phyloP scores from a whole-genome alignment of 306 rosid species.

The Rosa persica region DNA sequence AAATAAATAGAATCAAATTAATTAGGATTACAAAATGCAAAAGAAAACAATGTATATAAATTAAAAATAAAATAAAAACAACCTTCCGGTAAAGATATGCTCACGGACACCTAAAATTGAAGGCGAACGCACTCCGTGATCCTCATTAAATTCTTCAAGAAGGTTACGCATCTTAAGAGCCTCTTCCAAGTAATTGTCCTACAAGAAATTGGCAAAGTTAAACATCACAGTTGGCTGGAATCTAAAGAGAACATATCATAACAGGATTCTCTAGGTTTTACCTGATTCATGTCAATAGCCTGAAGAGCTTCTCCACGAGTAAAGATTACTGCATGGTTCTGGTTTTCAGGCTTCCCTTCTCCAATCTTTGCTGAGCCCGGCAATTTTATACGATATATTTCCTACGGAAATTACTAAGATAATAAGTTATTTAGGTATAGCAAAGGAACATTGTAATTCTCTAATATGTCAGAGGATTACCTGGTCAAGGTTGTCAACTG shows the following conservation, averaged over 20 bases:
- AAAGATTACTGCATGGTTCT: conserved; percentile 90
- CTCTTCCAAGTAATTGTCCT: conserved; percentile 99
- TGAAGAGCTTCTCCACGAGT: conserved; percentile 99
- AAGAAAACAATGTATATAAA: conserved; percentile 15
- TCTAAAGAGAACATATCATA: conserved; percentile 17
- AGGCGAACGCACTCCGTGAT: conserved; percentile 95
- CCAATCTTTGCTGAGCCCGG: conserved; percentile 92
- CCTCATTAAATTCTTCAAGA: conserved; percentile 91
- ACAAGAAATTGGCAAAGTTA: conserved; percentile 31
- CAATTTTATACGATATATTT: conserved; percentile 85
- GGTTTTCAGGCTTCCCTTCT: conserved; percentile 99
- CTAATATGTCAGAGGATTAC: conserved; percentile 41
- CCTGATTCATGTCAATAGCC: conserved; percentile 99
- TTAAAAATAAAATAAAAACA: conserved; percentile 15
- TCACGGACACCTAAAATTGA: conserved; percentile 97
- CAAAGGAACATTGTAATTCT: conserved; percentile 13
- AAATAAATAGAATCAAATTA: background rate
- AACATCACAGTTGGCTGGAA: conserved; percentile 29
- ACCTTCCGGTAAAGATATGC: conserved; percentile 99
- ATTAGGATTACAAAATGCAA: conserved; percentile 6
- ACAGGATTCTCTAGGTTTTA: conserved; percentile 30
- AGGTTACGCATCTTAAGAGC: conserved; percentile 98
- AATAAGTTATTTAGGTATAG: conserved; percentile 22
- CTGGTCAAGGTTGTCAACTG: conserved; percentile 87
- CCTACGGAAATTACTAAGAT: conserved; percentile 50